Evolutionary conservation across 208 protist species (phyloP), one percentile per base, ranked within the genome.

Genomic region (Angomonas ambiguus): DNA sequence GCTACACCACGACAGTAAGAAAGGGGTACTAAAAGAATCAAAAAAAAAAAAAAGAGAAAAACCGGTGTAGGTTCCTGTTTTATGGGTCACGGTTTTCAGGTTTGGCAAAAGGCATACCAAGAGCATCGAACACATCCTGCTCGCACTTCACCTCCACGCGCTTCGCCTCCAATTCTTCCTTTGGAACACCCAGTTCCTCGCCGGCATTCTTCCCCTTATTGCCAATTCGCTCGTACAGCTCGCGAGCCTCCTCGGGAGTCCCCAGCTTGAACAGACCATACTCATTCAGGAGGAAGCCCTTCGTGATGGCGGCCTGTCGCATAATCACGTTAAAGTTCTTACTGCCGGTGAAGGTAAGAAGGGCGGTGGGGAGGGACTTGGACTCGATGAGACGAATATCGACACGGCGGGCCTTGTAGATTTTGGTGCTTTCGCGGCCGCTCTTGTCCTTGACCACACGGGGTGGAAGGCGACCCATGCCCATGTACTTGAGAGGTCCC

Each of bases 241-340:
- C 82, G 28, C 79, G 77, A 2, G 87, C 88, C 69, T 94, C 88
- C 63, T 91, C 88, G 8, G 85, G 80, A 28, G 82, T 94, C 32
- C 88, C 88, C n/a, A 94, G 64, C 53, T 82, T 80, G 66, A 92
- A 94, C 42, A 94, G 80, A 0, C 88, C 88, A 62, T 96, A 94
- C 77, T 97, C 90, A 72, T 93, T 95, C 63, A 97, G 74, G 27
- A 92, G 61, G 68, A 93, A 96, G 1, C 92, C 92, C 41, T 89
- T 91, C 67, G 70, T 81, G 71, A 95, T 89, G n/a, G 92, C 92
- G 11, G 83, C 84, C 71, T 92, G 83, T 0, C 93, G 88, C 91
- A 97, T 96, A 49, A 87, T 90, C 13, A 94, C 87, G 76, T 97
- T 97, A 79, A 97, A 97, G 76, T 94, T 91, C 57, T 95, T 93